These are phyloP conservation scores for Cardamine resedifolia DNA, from an alignment of 345 rosid species.

Conservation along the genomic window DNA sequence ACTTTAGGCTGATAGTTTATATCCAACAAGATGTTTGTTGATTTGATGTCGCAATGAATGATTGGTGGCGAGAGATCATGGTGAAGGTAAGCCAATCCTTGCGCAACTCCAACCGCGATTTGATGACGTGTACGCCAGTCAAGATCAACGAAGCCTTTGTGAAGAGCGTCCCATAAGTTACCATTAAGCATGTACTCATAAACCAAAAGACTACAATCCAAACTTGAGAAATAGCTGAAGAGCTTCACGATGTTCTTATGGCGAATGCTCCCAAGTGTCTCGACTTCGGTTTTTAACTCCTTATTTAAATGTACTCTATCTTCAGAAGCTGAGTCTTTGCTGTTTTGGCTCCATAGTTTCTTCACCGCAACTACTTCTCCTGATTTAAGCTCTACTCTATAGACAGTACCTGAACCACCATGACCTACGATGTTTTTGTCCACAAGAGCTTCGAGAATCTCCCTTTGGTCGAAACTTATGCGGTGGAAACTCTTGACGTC, in stretches of 20 bases:
- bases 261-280: slow-evolving; percentile 77
- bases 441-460: slow-evolving; percentile 68
- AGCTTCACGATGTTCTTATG: slow-evolving; percentile 92
- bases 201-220: slow-evolving; percentile 63
- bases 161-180: slow-evolving; percentile 87
- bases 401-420: slow-evolving; percentile 88
- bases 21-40: slow-evolving; percentile 82
- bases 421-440: slow-evolving; percentile 85
- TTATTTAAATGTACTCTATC: slow-evolving; percentile 53
- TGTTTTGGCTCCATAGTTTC: slow-evolving; percentile 63
- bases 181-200: slow-evolving; percentile 95
- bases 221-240: slow-evolving; percentile 74
- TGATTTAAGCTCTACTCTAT: slow-evolving; percentile 55
- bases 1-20: slow-evolving; percentile 75
- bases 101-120: slow-evolving; percentile 88
- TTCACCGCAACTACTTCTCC: slow-evolving; percentile 88
- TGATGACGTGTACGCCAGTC: slow-evolving; percentile 88
- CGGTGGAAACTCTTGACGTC: slow-evolving; percentile 86
- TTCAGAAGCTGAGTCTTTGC: slow-evolving; percentile 54
- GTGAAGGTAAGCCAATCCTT: slow-evolving; percentile 90
- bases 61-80: slow-evolving; percentile 73
- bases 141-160: slow-evolving; percentile 54
- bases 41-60: slow-evolving; percentile 90
- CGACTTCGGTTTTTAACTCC: slow-evolving; percentile 82
- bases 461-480: slow-evolving; percentile 63